These are phyloP conservation scores for Penstemon newberryi DNA, from an alignment of 257 asterid species.

Conservation along the genomic window DNA sequence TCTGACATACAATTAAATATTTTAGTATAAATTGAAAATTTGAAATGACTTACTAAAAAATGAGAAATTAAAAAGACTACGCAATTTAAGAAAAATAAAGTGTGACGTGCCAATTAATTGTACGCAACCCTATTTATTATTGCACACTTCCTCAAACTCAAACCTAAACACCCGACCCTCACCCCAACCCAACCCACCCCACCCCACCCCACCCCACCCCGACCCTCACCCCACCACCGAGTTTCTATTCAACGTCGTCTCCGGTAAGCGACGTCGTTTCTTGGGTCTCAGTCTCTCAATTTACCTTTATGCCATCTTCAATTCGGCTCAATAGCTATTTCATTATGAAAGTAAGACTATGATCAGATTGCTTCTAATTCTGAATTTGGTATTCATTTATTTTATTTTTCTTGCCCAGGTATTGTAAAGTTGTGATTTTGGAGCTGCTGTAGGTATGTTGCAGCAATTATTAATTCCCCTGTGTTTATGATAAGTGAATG, in stretches of 20 bases:
- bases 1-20: background rate
- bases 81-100: background rate
- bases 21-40: too few species aligned
- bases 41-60: background rate
- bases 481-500: slow-evolving; percentile 42
- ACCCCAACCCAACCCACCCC: background rate
- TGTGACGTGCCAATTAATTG: background rate
- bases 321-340: slow-evolving; percentile 8
- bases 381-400: slow-evolving; percentile 11
- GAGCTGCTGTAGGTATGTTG: slow-evolving; percentile 29
- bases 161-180: background rate
- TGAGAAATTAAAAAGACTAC: too few species aligned
- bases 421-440: slow-evolving; percentile 20
- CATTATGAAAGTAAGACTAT: background rate
- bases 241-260: slow-evolving; percentile 20
- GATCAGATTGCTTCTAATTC: slow-evolving; percentile 24
- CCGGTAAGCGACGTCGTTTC: slow-evolving; percentile 34
- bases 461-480: slow-evolving; percentile 20
- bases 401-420: slow-evolving; percentile 27
- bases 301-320: background rate
- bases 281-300: background rate
- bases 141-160: slow-evolving; percentile 3
- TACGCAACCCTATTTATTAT: slow-evolving; percentile 24
- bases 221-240: background rate
- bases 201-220: background rate